Percentiles rank a stretch among this genome's conserved stretches.
Evolutionary conservation across 441 rosid genomes (phyloP).

Genomic region (Gossypium schwendimanii): DNA sequence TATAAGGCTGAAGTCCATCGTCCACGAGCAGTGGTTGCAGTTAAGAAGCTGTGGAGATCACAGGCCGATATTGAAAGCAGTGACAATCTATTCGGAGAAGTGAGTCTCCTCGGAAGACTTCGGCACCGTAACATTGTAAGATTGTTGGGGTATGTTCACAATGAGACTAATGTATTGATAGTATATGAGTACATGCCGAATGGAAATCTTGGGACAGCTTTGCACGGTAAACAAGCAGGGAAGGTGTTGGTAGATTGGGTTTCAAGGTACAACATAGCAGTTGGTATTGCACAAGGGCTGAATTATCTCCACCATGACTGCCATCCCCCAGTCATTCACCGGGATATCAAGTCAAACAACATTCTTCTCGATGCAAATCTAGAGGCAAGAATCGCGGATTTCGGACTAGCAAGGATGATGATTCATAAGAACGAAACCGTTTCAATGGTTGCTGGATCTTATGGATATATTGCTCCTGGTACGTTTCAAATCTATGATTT

Average conservation of each 20-base stretch:
- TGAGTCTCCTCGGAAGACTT: constrained; percentile 54
- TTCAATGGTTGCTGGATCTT: constrained; percentile 77
- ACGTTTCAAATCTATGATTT: not conserved
- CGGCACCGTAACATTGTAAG: constrained; percentile 70
- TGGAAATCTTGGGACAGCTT: constrained; percentile 61
- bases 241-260: constrained; percentile 66
- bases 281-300: constrained; percentile 71
- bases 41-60: constrained; percentile 74
- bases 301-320: constrained; percentile 74
- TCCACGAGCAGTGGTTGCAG: constrained; percentile 51
- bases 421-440: constrained; percentile 64
- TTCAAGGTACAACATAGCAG: constrained; percentile 64
- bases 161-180: constrained; percentile 62
- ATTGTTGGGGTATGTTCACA: constrained; percentile 63
- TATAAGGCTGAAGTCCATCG: constrained; percentile 67
- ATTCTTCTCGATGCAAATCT: constrained; percentile 58
- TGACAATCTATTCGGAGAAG: constrained; percentile 52
- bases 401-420: constrained; percentile 81
- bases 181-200: constrained; percentile 68
- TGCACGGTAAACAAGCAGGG: constrained; percentile 46
- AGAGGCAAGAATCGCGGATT: constrained; percentile 68
- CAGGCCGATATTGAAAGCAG: constrained; percentile 37
- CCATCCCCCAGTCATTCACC: constrained; percentile 65
- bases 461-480: constrained; percentile 77
- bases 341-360: constrained; percentile 76